Evolutionary conservation across 192 early-diverging fungal species (phyloP), one percentile per base, ranked within the genome.

Genomic region (Jimgerdemannia flammicorona): DNA sequence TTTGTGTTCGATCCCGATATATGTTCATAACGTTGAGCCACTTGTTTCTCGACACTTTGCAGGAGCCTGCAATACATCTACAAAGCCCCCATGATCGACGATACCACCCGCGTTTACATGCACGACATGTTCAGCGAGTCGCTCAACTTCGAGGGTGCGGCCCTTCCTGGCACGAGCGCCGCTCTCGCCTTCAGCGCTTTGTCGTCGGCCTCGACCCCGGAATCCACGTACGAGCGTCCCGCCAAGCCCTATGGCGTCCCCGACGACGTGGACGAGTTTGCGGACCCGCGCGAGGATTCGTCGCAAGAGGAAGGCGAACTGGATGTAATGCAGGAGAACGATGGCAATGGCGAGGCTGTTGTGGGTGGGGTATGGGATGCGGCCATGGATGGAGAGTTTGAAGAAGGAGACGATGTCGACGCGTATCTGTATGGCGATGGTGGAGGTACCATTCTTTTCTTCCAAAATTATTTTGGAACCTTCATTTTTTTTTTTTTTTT

Each of bases 61-160:
- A 78, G 81, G 64, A 78, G 77, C 40, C 65, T 82, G 18, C 70
- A 68, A n/a, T 64, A 75, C 20, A 74, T 83, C 11, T 83, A 77
- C 65, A 71, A 79, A 7, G 73, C 69, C n/a, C 75, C 75, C 39
- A 76, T 70, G 14, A 65, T 77, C 0, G 76, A 83, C 20, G 42
- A 69, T 17, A n/a, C 20, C 20, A 79, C 72, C 17, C 65, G 65
- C n/a, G 64, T 72, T 44, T 71, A 79, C 54, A 75, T 83, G 67
- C 64, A 71, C 41, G 70, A 63, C 3, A 40, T 83, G 42, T 83
- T 83, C 64, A 68, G 70, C 4, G 72, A 73, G 14, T 83, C 74
- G 44, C 64, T 83, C 49, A 29, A 29, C 29, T 29, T 29, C 29
- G 29, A 29, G 29, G 29, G 29, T 29, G 29, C 29, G 29, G 29